Conservation (phyloP, 2,329 filamentous ascomycete species). For the Aspergillus ruber region DNA sequence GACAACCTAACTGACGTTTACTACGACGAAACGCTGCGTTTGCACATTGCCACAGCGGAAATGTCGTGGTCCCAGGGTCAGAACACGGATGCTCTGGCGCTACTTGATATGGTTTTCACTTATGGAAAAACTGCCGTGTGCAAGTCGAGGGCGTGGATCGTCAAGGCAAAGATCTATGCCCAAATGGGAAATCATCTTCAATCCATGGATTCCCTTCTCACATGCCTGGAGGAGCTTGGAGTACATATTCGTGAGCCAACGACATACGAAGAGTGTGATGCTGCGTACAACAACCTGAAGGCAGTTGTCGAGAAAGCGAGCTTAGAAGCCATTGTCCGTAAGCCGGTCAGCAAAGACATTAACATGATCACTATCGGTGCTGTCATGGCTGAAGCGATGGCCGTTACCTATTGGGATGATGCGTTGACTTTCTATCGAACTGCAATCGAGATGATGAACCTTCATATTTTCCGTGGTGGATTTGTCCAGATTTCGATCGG, state of each 20-base stretch:
- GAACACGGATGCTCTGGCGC: conserved; percentile 57
- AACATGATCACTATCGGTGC: conserved; percentile 43
- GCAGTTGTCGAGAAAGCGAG: conserved; percentile 55
- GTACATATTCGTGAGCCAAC: conserved; percentile 60
- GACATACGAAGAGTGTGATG: conserved; percentile 70
- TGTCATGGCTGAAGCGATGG: conserved; percentile 53
- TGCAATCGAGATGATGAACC: conserved; percentile 51
- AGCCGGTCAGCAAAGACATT: conserved; percentile 38
- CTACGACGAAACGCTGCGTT: conserved; percentile 77
- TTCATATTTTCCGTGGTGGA: conserved; percentile 49
- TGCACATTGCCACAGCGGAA: conserved; percentile 74
- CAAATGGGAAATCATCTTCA: conserved; percentile 64
- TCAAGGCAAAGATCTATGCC: conserved; percentile 72
- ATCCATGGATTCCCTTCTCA: conserved; percentile 64
- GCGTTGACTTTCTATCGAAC: conserved; percentile 54
- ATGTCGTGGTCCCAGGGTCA: conserved; percentile 75
- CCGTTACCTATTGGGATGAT: conserved; percentile 56
- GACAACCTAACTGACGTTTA: conserved; percentile 63
- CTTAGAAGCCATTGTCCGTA: conserved; percentile 31
- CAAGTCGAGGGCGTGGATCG: conserved; percentile 75
- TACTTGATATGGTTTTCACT: conserved; percentile 64
- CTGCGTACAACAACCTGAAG: conserved; percentile 61
- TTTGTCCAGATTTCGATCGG: conserved; percentile 54
- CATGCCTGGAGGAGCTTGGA: conserved; percentile 64
- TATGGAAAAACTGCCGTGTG: conserved; percentile 67